Base-by-base conservation (phyloP, 768 basidiomycete genomes). In the Imleria badia region DNA sequence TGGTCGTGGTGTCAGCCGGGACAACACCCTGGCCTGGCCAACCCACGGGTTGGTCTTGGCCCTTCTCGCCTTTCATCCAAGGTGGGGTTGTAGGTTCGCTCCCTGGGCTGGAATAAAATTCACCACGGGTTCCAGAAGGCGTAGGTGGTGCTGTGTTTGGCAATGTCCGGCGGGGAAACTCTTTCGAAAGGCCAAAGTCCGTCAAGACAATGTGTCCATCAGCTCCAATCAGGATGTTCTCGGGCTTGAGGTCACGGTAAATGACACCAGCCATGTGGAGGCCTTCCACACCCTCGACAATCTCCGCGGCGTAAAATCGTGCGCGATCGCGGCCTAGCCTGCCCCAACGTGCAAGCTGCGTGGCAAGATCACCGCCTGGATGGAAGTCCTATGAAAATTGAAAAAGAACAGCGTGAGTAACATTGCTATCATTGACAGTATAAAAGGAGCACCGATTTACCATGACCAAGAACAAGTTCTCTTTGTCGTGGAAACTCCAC, bases 401-500 rank as follows among this genome's bases (percentile, higher is more conserved):
- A 42, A 67, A 48, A 58, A 6, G 33, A 29, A 56, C 36, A 55
- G 48, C 14, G 50, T 68, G 41, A 66, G 45, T 54, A 34, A 10
- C 11, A 44, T 29, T 41, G 47, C 38, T 49, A 50, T 35, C 17
- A 47, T 29, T 35, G 42, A 34, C 44, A 30, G 55, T 51, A 62
- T 58, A 54, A 53, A 60, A 64, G 34, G 58, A 51, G 53, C n/a
- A 35, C 45, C 41, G 30, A 39, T 74, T 62, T 56, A 89, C 90
- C 89, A 99, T 95, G 41, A 98, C 93, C 66, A 99, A 82, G 75
- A 95, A 98, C 58, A 98, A 74, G 67, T 97, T 96, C 71, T 98
- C 94, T 74, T 91, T 90, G 74, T 98, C 95, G 72, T 98, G 95
- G 76, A 98, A 99, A 72, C 90, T 90, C 89, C 91, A 95, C 85